Conservation (phyloP, 805 yeast genomes). For the Komagataella ulmi region DNA sequence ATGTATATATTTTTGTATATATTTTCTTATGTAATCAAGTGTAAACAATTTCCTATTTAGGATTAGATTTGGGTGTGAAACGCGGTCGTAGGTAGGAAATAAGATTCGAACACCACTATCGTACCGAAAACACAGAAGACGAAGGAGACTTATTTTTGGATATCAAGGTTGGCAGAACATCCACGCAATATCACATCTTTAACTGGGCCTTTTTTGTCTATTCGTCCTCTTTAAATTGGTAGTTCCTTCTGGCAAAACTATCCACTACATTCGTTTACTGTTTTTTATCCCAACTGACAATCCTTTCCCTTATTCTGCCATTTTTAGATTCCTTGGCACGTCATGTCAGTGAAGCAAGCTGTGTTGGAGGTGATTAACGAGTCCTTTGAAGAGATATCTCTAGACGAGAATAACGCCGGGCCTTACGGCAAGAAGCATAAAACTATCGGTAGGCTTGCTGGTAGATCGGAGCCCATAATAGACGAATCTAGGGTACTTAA, state of each 20-base stretch:
- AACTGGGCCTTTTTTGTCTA: background rate
- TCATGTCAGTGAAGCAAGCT: background rate
- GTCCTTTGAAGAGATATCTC: constrained; percentile 19
- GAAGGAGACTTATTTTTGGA: background rate
- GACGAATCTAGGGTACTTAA: background rate
- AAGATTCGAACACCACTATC: background rate
- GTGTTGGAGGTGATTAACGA: constrained; percentile 15
- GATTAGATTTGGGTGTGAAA: background rate
- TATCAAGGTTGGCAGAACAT: background rate
- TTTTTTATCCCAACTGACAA: background rate
- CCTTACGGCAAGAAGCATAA: background rate
- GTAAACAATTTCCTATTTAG: background rate
- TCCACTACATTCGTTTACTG: background rate
- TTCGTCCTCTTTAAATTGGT: background rate
- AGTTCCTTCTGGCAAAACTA: background rate
- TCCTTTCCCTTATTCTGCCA: background rate
- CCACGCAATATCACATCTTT: background rate
- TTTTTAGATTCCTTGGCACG: background rate
- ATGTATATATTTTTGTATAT: background rate
- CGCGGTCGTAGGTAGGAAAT: background rate
- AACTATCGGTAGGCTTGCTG: background rate
- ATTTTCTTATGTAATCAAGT: background rate
- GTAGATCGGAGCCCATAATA: background rate
- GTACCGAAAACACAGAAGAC: background rate
- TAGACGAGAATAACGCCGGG: constrained; percentile 2